Evolutionary conservation across 176 grass and related monocot species (phyloP), one percentile per base, ranked within the genome.

Genomic region (Hyparrhenia diplandra): DNA sequence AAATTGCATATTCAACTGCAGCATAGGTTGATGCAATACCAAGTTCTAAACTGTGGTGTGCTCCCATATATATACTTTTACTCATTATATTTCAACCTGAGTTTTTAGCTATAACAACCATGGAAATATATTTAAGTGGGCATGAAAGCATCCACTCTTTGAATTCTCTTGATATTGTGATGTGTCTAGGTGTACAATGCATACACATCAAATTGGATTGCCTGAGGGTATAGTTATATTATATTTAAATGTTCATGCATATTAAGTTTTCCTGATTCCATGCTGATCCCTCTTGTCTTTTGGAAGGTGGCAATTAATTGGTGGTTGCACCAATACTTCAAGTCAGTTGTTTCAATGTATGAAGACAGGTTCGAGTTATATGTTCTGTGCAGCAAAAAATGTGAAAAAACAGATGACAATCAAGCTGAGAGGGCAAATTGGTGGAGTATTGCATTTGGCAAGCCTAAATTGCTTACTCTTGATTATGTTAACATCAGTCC

Each of bases 351-450:
- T 71, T 82, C 88, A 62, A 99, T 99, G 92, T 99, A 90, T 6
- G 96, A 99, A 74, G 96, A 99, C 80, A 84, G 85, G 69, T 91
- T 91, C 34, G 90, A 99, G 79, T 69, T 99, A 74, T 90, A 93
- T 79, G 76, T 95, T 70, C 74, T 99, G 42, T 61, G 49, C 60
- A 94, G 81, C 82, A 86, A 93, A n/a, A 14, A 67, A 58, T 63
- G 82, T 82, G 82, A 91, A 68, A n/a, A 81, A 25, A 4, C 76
- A 83, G 67, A 37, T 0, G 75, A 87, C 45, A 93, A 75, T 71
- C 64, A 76, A 70, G 36, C 80, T 21, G 64, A 83, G 43, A 83
- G 69, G 61, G 72, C 83, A 73, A 91, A 81, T 64, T 99, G 92
- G 90, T 89, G 90, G 85, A 91, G 66, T 40, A 42, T 87, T 87